These are phyloP conservation scores for Suillus cothurnatus DNA, from an alignment of 768 basidiomycete species.

Conservation along the genomic window DNA sequence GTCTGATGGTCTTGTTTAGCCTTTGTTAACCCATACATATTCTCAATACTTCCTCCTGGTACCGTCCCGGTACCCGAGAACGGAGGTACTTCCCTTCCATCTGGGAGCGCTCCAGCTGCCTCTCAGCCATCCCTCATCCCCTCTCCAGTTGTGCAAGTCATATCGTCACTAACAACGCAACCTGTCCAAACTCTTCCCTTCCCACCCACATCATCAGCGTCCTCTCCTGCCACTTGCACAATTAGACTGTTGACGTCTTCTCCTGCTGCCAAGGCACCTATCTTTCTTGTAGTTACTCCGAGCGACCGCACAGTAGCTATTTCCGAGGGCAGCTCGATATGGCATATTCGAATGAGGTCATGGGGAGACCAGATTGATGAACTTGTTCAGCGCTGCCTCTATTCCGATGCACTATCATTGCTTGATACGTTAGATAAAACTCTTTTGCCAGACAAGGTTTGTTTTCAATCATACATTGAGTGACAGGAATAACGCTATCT, in stretches of 20 bases:
- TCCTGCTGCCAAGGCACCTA: conserved; percentile 50
- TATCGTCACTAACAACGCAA: conserved; percentile 67
- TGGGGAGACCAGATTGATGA: conserved; percentile 88
- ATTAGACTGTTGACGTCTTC: conserved; percentile 69
- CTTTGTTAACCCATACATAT: conserved; percentile 75
- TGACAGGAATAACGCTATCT: conserved; percentile 10
- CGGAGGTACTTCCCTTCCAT: conserved; percentile 20
- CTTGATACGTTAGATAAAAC: conserved; percentile 68
- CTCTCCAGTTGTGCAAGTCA: conserved; percentile 67
- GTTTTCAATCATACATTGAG: conserved; percentile 1
- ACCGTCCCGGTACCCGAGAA: conserved; percentile 44
- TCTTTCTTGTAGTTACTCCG: conserved; percentile 72
- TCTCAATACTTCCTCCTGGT: conserved; percentile 73
- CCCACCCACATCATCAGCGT: conserved; percentile 43
- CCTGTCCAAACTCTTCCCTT: conserved; percentile 64
- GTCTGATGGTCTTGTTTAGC: conserved; percentile 50
- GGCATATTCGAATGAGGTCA: conserved; percentile 69
- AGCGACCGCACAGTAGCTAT: conserved; percentile 66
- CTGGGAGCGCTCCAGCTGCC: conserved; percentile 29
- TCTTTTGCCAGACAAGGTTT: conserved; percentile 65
- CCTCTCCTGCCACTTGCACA: conserved; percentile 43
- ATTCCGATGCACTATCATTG: conserved; percentile 79
- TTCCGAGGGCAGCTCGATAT: conserved; percentile 76
- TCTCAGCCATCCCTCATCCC: conserved; percentile 41
- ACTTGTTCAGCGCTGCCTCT: conserved; percentile 65